These are phyloP conservation scores for Aspergillus taichungensis DNA, from an alignment of 495 filamentous ascomycete species.

Conservation along the genomic window DNA sequence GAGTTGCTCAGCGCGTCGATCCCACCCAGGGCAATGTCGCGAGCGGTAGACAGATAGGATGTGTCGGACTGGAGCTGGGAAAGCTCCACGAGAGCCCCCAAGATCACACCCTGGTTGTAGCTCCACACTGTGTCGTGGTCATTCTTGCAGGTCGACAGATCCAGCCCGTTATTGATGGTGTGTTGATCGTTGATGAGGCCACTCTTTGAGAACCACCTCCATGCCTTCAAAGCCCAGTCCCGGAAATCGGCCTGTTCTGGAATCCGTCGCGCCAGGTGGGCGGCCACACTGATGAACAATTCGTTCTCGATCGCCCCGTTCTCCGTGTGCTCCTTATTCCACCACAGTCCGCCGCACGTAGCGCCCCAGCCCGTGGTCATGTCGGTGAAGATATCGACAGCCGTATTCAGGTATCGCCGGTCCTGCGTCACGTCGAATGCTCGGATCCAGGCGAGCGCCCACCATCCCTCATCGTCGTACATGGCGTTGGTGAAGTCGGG, in stretches of 20 bases:
- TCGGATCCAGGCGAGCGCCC: slow-evolving; percentile 51
- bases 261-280: slow-evolving; percentile 34
- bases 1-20: slow-evolving; percentile 45
- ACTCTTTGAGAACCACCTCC: slow-evolving; percentile 52
- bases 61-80: slow-evolving; percentile 19
- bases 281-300: slow-evolving; percentile 9
- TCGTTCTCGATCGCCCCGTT: slow-evolving; percentile 39
- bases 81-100: slow-evolving; percentile 56
- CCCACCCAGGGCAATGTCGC: slow-evolving; percentile 55
- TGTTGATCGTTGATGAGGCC: slow-evolving; percentile 52
- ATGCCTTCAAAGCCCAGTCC: slow-evolving; percentile 12
- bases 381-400: slow-evolving; percentile 47
- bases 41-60: slow-evolving; percentile 47
- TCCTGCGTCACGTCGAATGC: slow-evolving; percentile 46
- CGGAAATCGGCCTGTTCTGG: slow-evolving; percentile 37
- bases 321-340: slow-evolving; percentile 48
- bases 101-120: slow-evolving; percentile 66
- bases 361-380: slow-evolving; percentile 43
- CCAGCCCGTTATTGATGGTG: slow-evolving; percentile 56
- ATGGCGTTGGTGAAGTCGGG: slow-evolving; percentile 37
- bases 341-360: slow-evolving; percentile 55
- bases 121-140: slow-evolving; percentile 49
- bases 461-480: slow-evolving; percentile 63
- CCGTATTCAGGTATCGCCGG: slow-evolving; percentile 37
- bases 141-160: slow-evolving; percentile 36